Base-by-base conservation (phyloP, 1,284 basidiomycete genomes). In the Ceratorhiza oryzae-sativae region DNA sequence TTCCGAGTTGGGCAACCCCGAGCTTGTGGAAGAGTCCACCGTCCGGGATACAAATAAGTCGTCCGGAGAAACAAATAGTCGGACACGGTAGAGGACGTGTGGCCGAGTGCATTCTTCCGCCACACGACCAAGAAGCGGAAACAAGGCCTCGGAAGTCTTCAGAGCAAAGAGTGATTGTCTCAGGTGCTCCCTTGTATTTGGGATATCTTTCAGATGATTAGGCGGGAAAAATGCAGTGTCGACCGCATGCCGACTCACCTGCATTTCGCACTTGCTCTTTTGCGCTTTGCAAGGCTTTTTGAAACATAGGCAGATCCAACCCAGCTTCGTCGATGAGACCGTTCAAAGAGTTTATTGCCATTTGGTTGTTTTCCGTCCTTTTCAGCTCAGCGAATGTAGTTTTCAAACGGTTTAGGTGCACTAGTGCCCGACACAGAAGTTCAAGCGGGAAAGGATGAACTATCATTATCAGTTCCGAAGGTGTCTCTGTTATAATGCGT, bases 321-420 rank as follows among this genome's bases (percentile, higher is more conserved):
- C 63, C 63, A 18, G 63, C 63, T 18, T 68, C 63, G 8, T 68
- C 63, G 15, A 68, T 55, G 10, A 68, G 51, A 45, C 18, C 45
- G 39, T 32, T 68, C 34, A 68, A 39, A 45, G 63, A 42, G n/a
- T 56, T 56, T 8, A 68, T 20, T 15, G 63, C 63, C 41, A 68
- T 56, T 56, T 68, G 63, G 27, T 68, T 68, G 36, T 68, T 68
- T 46, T 68, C 63, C 27, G 63, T 68, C 51, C 56, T 68, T 46
- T 56, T 68, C 9, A 68, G 34, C 8, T 55, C 51, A 18, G 34
- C 36, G n/a, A 39, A 18, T 20, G 63, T 39, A 13, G 51, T 41
- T 27, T 68, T 68, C 39, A 68, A 32, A 12, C 63, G 63, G 39
- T 68, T 68, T 25, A 68, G 25, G 39, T 68, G 63, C 27, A 2